A percentile compares a stretch with the other conserved stretches of the same genome.
Evolutionary conservation across 371 early-diverging fungal species (phyloP).

Genomic region (Rhizopus delemar): DNA sequence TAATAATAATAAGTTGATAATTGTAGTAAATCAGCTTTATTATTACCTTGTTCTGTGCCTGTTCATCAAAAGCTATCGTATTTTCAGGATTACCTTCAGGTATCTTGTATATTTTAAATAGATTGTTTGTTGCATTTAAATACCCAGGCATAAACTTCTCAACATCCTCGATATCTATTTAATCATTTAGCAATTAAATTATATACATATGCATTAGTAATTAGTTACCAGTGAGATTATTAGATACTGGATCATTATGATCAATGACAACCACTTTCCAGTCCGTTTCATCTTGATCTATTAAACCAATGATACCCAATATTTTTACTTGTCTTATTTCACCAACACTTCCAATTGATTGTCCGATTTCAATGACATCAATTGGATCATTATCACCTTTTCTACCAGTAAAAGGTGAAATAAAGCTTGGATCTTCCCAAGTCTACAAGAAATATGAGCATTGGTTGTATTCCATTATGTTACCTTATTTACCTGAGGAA

Average conservation of each 20-base stretch:
- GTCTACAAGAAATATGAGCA: conserved; percentile 51
- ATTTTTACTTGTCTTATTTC: conserved; percentile 90
- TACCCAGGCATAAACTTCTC: conserved; percentile 85
- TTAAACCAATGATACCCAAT: conserved; percentile 89
- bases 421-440: conserved; percentile 92
- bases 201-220: background rate
- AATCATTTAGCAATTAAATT: no score
- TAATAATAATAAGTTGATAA: conserved; percentile 2
- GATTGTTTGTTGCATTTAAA: conserved; percentile 76
- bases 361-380: conserved; percentile 85
- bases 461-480: background rate
- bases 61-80: conserved; percentile 88
- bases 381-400: conserved; percentile 96
- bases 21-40: background rate
- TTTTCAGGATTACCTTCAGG: conserved; percentile 91
- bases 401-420: conserved; percentile 78
- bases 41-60: conserved; percentile 72
- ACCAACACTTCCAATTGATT: conserved; percentile 37
- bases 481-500: conserved; percentile 64
- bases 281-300: conserved; percentile 97
- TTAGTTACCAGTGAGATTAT: conserved; percentile 71
- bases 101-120: conserved; percentile 92
- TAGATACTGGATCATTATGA: conserved; percentile 83
- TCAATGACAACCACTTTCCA: conserved; percentile 97
- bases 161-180: conserved; percentile 82